Percentiles rank a stretch among this genome's conserved stretches.
These are phyloP conservation scores for Anthracocystis panici-leucophaei DNA, from an alignment of 1,284 basidiomycete genomes.

Conservation along the genomic window DNA sequence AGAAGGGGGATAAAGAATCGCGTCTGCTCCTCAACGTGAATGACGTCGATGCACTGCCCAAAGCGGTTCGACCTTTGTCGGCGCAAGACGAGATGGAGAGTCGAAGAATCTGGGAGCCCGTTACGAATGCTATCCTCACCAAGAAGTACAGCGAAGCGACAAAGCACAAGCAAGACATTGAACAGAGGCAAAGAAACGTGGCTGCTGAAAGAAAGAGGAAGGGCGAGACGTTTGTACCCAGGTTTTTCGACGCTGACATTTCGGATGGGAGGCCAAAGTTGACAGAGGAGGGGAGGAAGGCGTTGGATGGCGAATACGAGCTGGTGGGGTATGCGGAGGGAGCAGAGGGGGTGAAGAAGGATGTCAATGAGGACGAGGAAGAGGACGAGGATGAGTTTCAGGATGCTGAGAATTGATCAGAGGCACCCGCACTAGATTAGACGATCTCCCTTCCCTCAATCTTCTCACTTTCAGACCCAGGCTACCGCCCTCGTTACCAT, in stretches of 20 bases:
- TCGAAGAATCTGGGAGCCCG: slow-evolving; percentile 86
- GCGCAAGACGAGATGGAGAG: slow-evolving; percentile 86
- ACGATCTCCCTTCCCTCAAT: not conserved
- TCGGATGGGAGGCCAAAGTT: slow-evolving; percentile 80
- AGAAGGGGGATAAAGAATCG: slow-evolving; percentile 78
- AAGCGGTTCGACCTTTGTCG: slow-evolving; percentile 83
- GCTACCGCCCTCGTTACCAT: not conserved
- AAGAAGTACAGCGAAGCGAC: slow-evolving; percentile 79
- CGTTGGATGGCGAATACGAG: slow-evolving; percentile 66
- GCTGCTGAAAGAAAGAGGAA: slow-evolving; percentile 61
- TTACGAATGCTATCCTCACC: slow-evolving; percentile 76
- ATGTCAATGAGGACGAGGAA: slow-evolving; percentile 7
- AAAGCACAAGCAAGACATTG: slow-evolving; percentile 63
- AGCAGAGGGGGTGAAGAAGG: not conserved
- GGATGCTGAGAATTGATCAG: slow-evolving; percentile 38
- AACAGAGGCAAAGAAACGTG: slow-evolving; percentile 61
- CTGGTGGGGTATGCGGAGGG: slow-evolving; percentile 43
- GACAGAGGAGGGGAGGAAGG: slow-evolving; percentile 72
- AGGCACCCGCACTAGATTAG: slow-evolving; percentile 3
- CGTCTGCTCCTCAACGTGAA: slow-evolving; percentile 82
- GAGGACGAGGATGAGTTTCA: slow-evolving; percentile 49
- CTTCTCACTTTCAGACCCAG: not conserved
- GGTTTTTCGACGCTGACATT: slow-evolving; percentile 82
- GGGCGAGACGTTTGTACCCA: slow-evolving; percentile 74
- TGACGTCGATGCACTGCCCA: slow-evolving; percentile 81